Percentiles rank a stretch among this genome's conserved stretches.
phyloP scores from a whole-genome alignment of 441 rosid genomes.

The Macaranga tanarius region DNA sequence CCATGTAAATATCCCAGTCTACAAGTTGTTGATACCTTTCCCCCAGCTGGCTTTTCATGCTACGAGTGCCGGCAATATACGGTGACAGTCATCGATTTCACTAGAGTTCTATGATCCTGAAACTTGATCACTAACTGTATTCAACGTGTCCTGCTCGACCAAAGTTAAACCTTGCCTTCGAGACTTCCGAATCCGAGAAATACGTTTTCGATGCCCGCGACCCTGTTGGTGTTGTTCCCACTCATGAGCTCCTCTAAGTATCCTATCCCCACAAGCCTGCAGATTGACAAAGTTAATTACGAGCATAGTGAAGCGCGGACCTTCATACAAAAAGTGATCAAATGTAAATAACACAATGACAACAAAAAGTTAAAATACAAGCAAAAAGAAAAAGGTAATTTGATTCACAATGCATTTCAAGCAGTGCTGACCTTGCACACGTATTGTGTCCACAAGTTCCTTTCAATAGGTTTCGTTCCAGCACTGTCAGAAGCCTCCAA shows the following conservation, averaged over 20 bases:
- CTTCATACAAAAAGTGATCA: too few relatives aligned
- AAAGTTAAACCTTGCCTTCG: constrained; percentile 15
- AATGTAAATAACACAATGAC: background rate
- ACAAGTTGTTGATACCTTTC: background rate
- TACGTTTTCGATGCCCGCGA: constrained; percentile 74
- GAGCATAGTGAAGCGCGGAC: background rate
- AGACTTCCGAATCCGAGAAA: constrained; percentile 44
- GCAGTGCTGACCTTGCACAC: constrained; percentile 58
- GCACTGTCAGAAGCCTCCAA: constrained; percentile 13
- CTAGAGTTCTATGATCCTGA: constrained; percentile 4
- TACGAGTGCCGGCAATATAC: background rate
- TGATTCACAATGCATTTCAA: background rate
- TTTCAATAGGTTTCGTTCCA: constrained; percentile 31
- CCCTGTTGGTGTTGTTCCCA: constrained; percentile 92
- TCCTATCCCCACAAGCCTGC: constrained; percentile 82
- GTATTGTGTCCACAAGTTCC: constrained; percentile 84
- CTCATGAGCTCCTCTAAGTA: constrained; percentile 83
- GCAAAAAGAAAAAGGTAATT: background rate
- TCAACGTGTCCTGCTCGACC: constrained; percentile 13
- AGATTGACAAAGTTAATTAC: constrained; percentile 6
- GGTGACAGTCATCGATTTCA: too few relatives aligned
- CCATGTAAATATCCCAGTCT: background rate
- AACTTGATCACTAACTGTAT: background rate
- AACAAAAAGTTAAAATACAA: background rate
- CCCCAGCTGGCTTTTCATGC: background rate